Conservation (phyloP, 805 yeast species). For the Candida odintsovae region DNA sequence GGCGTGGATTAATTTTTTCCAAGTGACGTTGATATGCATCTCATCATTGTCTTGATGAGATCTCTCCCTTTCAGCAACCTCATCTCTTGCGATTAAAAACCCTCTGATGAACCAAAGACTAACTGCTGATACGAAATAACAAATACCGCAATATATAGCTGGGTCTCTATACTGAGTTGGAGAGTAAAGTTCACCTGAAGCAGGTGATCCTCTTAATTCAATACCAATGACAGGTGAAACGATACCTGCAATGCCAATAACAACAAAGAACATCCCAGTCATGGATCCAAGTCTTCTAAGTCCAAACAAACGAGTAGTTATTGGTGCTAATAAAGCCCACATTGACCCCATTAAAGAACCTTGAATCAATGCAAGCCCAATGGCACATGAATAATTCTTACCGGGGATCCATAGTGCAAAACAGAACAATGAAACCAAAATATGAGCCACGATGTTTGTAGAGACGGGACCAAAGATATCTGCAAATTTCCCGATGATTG, state of each 20-base stretch:
- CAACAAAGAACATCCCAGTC: conserved; percentile 38
- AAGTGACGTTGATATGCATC: conserved; percentile 14
- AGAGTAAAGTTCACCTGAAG: conserved; percentile 16
- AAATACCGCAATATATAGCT: conserved; percentile 51
- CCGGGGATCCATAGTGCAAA: conserved; percentile 52
- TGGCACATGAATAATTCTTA: conserved; percentile 46
- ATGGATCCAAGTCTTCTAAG: conserved; percentile 42
- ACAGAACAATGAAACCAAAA: conserved; percentile 33
- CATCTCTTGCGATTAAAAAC: conserved; percentile 47
- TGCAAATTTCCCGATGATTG: conserved; percentile 42
- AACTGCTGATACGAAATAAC: conserved; percentile 41
- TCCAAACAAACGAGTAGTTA: conserved; percentile 47
- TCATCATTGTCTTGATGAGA: conserved; percentile 22
- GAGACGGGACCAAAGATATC: conserved; percentile 49
- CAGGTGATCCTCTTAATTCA: conserved; percentile 33
- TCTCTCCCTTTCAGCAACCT: conserved; percentile 17
- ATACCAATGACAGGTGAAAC: conserved; percentile 54
- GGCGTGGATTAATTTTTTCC: neutral
- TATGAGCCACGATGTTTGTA: conserved; percentile 32
- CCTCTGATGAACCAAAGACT: conserved; percentile 42
- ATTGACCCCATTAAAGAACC: conserved; percentile 60
- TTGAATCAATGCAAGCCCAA: conserved; percentile 42
- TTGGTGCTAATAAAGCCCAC: conserved; percentile 45
- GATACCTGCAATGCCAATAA: conserved; percentile 4
- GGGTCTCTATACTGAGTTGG: conserved; percentile 46